Conservation (phyloP, 1,284 basidiomycete species). For the Cutaneotrichosporon cutaneum region DNA sequence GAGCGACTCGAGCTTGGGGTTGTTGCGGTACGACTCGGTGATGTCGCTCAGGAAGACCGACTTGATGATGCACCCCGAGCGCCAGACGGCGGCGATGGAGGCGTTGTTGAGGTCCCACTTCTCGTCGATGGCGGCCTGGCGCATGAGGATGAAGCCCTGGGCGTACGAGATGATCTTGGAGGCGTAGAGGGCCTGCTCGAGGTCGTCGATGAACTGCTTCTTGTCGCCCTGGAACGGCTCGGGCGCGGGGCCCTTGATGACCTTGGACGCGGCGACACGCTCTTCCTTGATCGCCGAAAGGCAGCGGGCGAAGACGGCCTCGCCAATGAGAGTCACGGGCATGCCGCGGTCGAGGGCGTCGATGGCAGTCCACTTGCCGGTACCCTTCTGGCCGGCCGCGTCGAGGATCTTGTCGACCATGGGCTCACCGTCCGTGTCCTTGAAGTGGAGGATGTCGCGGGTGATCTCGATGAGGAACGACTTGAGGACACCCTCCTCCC, state of each 20-base stretch:
- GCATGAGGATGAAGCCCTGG: constrained; percentile 99
- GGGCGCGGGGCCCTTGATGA: constrained; percentile 82
- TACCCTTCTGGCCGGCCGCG: constrained; percentile 97
- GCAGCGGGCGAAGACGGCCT: constrained; percentile 99
- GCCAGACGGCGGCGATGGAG: constrained; percentile 99
- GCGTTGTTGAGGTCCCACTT: constrained; percentile 66
- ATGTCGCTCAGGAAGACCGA: constrained; percentile 92
- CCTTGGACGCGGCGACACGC: constrained; percentile 88
- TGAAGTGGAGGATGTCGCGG: constrained; percentile 89
- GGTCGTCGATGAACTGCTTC: constrained; percentile 92
- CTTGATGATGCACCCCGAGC: constrained; percentile 99
- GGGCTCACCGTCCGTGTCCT: constrained; percentile 84
- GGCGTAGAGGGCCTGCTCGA: constrained; percentile 98
- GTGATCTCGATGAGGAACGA: constrained; percentile 99
- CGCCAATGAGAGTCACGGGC: constrained; percentile 95
- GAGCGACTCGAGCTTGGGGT: constrained; percentile 81
- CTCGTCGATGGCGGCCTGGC: constrained; percentile 95
- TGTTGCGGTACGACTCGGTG: constrained; percentile 87
- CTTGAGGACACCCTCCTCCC: constrained; percentile 99
- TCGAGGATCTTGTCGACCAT: constrained; percentile 94
- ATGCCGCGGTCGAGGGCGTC: constrained; percentile 95
- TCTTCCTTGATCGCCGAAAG: constrained; percentile 97
- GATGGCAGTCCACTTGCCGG: constrained; percentile 99
- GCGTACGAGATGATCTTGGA: constrained; percentile 99
- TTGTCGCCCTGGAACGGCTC: constrained; percentile 97